A percentile compares a stretch with the other conserved stretches of the same genome.
Conservation (phyloP, 352 stramenopile species). For the Phytophthora fragariae region DNA sequence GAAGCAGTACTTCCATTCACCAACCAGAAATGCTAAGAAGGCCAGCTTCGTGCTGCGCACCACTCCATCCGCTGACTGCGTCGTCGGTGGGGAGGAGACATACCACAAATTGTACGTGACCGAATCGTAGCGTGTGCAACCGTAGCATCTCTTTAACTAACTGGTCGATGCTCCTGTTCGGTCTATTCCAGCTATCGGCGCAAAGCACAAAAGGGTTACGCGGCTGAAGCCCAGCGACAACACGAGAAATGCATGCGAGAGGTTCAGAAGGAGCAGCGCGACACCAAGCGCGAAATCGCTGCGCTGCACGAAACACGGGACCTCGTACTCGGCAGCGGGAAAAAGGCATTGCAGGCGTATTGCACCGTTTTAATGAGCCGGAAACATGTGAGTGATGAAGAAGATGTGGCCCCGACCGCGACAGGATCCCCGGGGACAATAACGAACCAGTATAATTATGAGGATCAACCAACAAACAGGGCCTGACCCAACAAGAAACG, state of each 20-base stretch:
- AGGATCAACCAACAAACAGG: background rate
- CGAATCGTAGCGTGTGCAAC: background rate
- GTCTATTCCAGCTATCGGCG: slow-evolving; percentile 48
- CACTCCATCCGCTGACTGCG: slow-evolving; percentile 69
- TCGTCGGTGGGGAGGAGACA: slow-evolving; percentile 84
- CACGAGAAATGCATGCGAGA: slow-evolving; percentile 67
- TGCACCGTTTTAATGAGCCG: slow-evolving; percentile 71
- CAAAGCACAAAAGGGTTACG: slow-evolving; percentile 56
- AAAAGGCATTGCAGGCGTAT: slow-evolving; percentile 77
- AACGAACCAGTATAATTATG: slow-evolving; percentile 5
- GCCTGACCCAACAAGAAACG: too few species aligned
- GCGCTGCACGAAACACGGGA: slow-evolving; percentile 71
- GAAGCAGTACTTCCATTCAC: slow-evolving; percentile 76
- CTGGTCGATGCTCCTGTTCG: background rate
- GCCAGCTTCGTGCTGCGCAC: slow-evolving; percentile 80
- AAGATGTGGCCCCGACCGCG: slow-evolving; percentile 26
- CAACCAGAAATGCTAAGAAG: slow-evolving; percentile 70
- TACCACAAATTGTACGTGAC: slow-evolving; percentile 73
- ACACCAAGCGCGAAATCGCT: slow-evolving; percentile 65
- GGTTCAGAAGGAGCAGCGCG: slow-evolving; percentile 65
- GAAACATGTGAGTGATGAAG: slow-evolving; percentile 46
- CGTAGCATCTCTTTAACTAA: background rate
- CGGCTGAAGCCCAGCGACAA: slow-evolving; percentile 51
- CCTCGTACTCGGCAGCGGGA: slow-evolving; percentile 74
- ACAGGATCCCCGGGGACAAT: background rate